Percentiles rank a stretch among this genome's conserved stretches.
These are phyloP conservation scores for Neocallimastix lanati DNA, from an alignment of 192 early-diverging fungal species.

Conservation along the genomic window DNA sequence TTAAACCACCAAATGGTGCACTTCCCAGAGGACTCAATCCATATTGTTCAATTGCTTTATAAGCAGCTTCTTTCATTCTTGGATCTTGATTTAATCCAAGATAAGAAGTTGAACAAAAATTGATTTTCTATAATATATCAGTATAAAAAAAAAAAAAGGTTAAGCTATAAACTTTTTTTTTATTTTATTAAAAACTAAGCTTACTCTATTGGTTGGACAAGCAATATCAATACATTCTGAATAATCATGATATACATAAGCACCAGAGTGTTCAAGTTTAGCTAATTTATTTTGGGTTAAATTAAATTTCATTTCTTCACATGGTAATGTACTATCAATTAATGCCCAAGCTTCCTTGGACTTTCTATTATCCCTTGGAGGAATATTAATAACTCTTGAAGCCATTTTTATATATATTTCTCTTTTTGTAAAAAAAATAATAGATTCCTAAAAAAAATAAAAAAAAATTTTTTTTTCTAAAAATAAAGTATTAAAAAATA, in stretches of 20 bases:
- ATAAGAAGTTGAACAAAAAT: background rate
- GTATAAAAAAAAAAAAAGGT: too few relatives aligned
- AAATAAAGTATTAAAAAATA: too few relatives aligned
- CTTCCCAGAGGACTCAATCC: background rate
- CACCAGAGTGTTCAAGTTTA: background rate
- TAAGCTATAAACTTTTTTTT: too few relatives aligned
- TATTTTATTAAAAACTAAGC: background rate
- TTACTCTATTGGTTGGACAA: background rate
- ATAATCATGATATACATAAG: background rate
- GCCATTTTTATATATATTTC: background rate
- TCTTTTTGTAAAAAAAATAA: background rate
- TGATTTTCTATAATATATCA: background rate
- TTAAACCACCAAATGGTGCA: background rate
- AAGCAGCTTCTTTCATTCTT: background rate
- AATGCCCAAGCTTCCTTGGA: background rate
- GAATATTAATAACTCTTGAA: background rate
- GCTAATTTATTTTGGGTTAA: background rate
- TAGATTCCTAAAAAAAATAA: too few relatives aligned
- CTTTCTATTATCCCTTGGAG: background rate
- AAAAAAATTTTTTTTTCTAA: too few relatives aligned
- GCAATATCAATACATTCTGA: background rate
- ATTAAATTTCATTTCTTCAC: background rate
- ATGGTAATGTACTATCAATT: background rate
- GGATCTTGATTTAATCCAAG: background rate
- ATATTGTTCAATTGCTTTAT: background rate